Evolutionary conservation across 805 yeast species (phyloP), one percentile per base, ranked within the genome.

Genomic region (Zygosaccharomyces pseudorouxii): DNA sequence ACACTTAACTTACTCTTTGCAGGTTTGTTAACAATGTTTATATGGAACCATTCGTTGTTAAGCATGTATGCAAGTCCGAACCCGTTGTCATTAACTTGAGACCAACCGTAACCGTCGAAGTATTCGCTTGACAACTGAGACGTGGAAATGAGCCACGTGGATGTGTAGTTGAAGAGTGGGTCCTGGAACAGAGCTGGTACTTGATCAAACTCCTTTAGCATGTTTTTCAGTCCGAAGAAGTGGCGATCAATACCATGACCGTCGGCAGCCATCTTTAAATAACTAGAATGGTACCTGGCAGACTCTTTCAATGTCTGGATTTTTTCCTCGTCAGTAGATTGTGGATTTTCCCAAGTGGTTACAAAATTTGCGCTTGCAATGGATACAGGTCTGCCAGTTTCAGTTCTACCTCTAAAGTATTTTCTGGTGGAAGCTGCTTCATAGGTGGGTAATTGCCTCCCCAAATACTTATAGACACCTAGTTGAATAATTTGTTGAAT

Each of bases 201-300:
- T 9, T 71, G 53, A 37, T 80, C 82, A 3, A 76, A 70, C 20
- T 38, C 14, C 49, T 72, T 63, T 31, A 86, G 57, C 79, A 84
- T 78, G 65, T 84, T 82, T 71, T 85, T 85, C 60, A 92, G 75
- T 5, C 98, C 99, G 55, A 89, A 81, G 63, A 90, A 77, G 70
- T 92, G 99, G 65, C 99, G 86, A 67, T 92, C 99, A 50, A 87
- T 87, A 54, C 97, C 99, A 55, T 74, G 73, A 37, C 97, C 99
- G 51, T 79, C 82, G 23, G 89, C 79, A 1, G 98, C 97, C 50
- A 77, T 80, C 46, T 78, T 73, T 58, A 89, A 78, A 69, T 85
- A 89, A 47, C 71, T 70, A 48, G 84, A 82, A 66, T 92, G 99
- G 48, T 86, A 79, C 53, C 75, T 75, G 49, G 83, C 72, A 2